These are phyloP conservation scores for Trypanosoma mega DNA, from an alignment of 208 protist species.

Conservation along the genomic window DNA sequence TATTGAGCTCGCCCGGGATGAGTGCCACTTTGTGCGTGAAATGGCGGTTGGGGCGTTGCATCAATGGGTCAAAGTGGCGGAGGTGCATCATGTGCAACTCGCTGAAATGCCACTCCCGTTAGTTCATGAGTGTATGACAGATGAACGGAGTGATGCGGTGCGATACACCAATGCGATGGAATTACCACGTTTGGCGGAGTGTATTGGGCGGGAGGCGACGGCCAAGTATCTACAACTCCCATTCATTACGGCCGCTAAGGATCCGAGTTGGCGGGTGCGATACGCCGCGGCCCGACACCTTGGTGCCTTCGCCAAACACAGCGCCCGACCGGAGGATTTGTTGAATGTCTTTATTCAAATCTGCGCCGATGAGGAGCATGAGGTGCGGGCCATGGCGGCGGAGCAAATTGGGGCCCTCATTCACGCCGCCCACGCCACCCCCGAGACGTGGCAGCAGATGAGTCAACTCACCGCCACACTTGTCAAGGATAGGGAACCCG, in stretches of 20 bases:
- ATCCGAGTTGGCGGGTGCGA: constrained; percentile 79
- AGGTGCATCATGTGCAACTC: constrained; percentile 39
- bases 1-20: constrained; percentile 53
- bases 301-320: constrained; percentile 40
- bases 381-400: constrained; percentile 63
- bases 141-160: constrained; percentile 74
- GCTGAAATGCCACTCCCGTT: constrained; percentile 69
- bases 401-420: constrained; percentile 41
- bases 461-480: constrained; percentile 41
- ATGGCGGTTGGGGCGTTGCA: constrained; percentile 51
- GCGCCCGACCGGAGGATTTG: constrained; percentile 46
- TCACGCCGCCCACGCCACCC: neutral
- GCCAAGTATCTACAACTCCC: constrained; percentile 50
- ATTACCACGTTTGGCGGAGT: constrained; percentile 42
- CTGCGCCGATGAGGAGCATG: constrained; percentile 59
- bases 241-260: constrained; percentile 41
- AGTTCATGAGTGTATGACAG: constrained; percentile 49
- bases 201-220: constrained; percentile 47
- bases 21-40: constrained; percentile 49
- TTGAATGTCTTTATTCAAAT: constrained; percentile 42
- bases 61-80: constrained; percentile 62
- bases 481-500: constrained; percentile 44
- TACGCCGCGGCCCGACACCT: constrained; percentile 58
- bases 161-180: constrained; percentile 58
- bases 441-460: constrained; percentile 21